Percentiles rank a stretch among this genome's conserved stretches.
phyloP scores from a whole-genome alignment of 139 green algal genomes.

The Coccomyxa sp. region DNA sequence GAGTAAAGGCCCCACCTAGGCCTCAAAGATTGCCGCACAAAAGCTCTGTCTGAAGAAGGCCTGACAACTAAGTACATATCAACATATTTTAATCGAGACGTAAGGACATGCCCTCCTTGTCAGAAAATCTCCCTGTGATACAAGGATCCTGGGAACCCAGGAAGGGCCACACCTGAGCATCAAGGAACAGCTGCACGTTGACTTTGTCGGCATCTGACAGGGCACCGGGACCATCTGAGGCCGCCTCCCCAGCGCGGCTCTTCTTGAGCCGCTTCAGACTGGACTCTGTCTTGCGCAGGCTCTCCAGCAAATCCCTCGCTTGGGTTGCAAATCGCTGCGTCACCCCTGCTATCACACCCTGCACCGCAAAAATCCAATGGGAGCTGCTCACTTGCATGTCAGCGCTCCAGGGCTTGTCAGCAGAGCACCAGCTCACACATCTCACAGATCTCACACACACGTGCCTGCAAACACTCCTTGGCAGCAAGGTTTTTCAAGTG shows the following conservation, averaged over 20 bases:
- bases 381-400: background rate
- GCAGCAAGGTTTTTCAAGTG: too few species aligned
- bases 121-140: too few species aligned
- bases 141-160: too few species aligned
- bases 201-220: slow-evolving; percentile 91
- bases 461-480: too few species aligned
- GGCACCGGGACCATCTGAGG: slow-evolving; percentile 11
- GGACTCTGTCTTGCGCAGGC: slow-evolving; percentile 83
- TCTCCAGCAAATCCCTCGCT: slow-evolving; percentile 75
- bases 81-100: too few species aligned
- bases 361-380: background rate
- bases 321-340: slow-evolving; percentile 39
- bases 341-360: slow-evolving; percentile 37
- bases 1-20: too few species aligned
- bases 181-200: slow-evolving; percentile 73
- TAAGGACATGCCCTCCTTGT: too few species aligned
- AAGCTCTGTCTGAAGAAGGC: too few species aligned
- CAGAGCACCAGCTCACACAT: background rate
- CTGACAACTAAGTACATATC: too few species aligned
- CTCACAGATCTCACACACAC: background rate
- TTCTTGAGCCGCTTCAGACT: slow-evolving; percentile 84
- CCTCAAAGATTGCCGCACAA: too few species aligned
- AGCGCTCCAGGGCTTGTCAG: background rate
- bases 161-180: slow-evolving; percentile 58
- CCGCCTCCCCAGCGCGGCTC: slow-evolving; percentile 27